phyloP scores from a whole-genome alignment of 257 asterid genomes.

The Linderniella brevidens region DNA sequence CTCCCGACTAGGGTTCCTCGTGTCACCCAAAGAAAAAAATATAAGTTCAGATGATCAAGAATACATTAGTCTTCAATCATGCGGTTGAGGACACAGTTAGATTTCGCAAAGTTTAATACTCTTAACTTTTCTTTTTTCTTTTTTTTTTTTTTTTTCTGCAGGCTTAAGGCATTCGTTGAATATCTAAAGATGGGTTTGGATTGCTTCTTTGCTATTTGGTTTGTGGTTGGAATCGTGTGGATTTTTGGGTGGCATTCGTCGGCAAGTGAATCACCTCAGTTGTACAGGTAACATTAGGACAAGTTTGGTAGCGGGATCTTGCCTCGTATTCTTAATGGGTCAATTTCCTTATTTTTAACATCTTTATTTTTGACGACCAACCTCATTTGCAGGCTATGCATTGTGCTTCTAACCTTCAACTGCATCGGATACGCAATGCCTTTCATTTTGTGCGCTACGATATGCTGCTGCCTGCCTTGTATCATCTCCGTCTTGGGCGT shows the following conservation, averaged over 20 bases:
- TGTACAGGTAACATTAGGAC: slow-evolving; percentile 67
- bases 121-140: no score
- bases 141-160: slow-evolving; percentile 32
- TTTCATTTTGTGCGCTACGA: slow-evolving; percentile 74
- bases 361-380: slow-evolving; percentile 1
- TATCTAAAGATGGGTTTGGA: slow-evolving; percentile 90
- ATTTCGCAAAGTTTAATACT: slow-evolving; percentile 11
- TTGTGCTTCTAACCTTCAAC: slow-evolving; percentile 80
- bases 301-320: slow-evolving; percentile 5
- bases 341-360: no score
- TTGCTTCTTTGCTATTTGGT: slow-evolving; percentile 98
- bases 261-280: slow-evolving; percentile 61
- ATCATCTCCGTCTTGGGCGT: slow-evolving; percentile 76
- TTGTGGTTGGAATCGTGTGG: slow-evolving; percentile 97
- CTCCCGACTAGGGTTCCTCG: no score
- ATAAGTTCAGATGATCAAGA: no score
- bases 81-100: not conserved
- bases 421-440: slow-evolving; percentile 98
- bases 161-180: slow-evolving; percentile 58
- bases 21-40: no score
- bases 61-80: no score
- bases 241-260: slow-evolving; percentile 88
- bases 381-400: slow-evolving; percentile 56
- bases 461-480: slow-evolving; percentile 98
- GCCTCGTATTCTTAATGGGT: no score